A percentile compares a stretch with the other conserved stretches of the same genome.
Evolutionary conservation across 2,329 filamentous ascomycete species (phyloP).

Genomic region (Teratosphaeria destructans): DNA sequence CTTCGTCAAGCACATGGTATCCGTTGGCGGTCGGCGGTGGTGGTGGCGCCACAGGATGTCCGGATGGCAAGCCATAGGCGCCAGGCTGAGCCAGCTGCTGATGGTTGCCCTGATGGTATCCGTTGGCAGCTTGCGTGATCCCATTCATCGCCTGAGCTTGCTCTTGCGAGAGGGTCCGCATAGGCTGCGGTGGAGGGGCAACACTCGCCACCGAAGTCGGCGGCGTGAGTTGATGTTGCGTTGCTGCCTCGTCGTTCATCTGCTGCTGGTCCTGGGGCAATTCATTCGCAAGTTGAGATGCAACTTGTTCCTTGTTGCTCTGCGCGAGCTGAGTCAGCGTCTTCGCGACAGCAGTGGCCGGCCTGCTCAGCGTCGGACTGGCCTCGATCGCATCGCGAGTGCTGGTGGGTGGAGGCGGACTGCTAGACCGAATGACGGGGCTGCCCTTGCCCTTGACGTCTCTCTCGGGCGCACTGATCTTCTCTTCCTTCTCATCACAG

Average conservation of each 20-base stretch:
- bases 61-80: background rate
- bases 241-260: background rate
- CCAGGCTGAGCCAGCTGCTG: background rate
- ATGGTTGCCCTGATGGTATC: background rate
- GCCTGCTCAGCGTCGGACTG: slow-evolving; percentile 22
- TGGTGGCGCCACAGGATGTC: background rate
- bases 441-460: slow-evolving; percentile 13
- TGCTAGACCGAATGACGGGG: slow-evolving; percentile 24
- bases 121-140: background rate
- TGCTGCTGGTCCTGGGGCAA: slow-evolving; percentile 8
- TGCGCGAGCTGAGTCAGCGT: slow-evolving; percentile 20
- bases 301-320: slow-evolving; percentile 6
- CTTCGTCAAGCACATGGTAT: slow-evolving; percentile 31
- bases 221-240: background rate
- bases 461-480: slow-evolving; percentile 5
- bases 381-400: slow-evolving; percentile 12
- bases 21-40: slow-evolving; percentile 5
- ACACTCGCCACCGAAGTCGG: background rate
- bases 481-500: slow-evolving; percentile 8
- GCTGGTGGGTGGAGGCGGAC: slow-evolving; percentile 17
- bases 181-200: background rate
- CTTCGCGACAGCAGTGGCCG: slow-evolving; percentile 22
- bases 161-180: background rate
- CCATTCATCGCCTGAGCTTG: slow-evolving; percentile 1
- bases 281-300: slow-evolving; percentile 5